Evolutionary conservation across 345 rosid genomes (phyloP).

Genomic region (Schrenkiella parvula): DNA sequence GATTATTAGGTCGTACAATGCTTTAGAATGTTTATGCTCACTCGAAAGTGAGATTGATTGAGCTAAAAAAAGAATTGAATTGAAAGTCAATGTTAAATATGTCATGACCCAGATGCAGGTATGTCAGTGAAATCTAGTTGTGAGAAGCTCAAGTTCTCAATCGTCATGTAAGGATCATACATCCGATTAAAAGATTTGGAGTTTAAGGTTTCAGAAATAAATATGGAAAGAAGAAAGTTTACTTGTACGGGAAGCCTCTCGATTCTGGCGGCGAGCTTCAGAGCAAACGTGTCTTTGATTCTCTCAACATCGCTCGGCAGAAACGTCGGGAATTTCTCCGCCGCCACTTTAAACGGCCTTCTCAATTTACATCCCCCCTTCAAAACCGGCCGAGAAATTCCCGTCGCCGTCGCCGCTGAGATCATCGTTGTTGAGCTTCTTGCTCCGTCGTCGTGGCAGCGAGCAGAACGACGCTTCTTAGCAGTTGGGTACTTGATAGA

Average conservation of each 20-base stretch:
- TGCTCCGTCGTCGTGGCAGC: conserved; percentile 4
- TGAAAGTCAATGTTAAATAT: neutral
- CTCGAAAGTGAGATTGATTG: neutral
- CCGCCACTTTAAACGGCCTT: conserved; percentile 12
- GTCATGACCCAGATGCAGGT: neutral
- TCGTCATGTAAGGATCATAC: neutral
- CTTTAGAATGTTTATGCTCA: neutral
- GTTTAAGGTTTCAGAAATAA: neutral
- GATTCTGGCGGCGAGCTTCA: conserved; percentile 59
- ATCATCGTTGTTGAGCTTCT: conserved; percentile 6
- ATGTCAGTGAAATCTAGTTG: neutral
- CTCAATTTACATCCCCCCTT: neutral
- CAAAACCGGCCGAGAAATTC: neutral
- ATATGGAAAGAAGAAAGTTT: neutral
- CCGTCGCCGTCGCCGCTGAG: conserved; percentile 10
- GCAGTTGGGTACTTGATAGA: conserved; percentile 18
- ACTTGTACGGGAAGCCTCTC: conserved; percentile 62
- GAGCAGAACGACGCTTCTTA: conserved; percentile 2
- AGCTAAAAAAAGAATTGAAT: neutral
- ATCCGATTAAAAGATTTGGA: neutral
- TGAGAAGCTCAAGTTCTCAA: neutral
- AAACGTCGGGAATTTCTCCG: conserved; percentile 54
- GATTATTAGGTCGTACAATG: neutral
- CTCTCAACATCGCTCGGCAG: conserved; percentile 70
- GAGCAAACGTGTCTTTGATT: conserved; percentile 74